Conservation (phyloP, 2,329 filamentous ascomycete species). For the Alternaria hordeiaustralica region DNA sequence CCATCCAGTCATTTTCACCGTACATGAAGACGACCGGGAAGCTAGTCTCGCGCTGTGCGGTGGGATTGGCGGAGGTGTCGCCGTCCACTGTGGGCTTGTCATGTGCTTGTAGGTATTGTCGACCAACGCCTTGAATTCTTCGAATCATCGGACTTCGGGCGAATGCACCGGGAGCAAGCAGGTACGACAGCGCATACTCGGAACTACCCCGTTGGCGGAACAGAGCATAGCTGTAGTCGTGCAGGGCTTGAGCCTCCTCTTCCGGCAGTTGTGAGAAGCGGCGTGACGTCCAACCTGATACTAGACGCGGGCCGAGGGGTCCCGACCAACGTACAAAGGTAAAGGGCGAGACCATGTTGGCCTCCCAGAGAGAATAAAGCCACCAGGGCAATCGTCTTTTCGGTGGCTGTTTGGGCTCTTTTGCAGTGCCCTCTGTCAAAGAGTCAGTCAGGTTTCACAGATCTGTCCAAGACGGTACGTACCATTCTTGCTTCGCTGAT, state of each 20-base stretch:
- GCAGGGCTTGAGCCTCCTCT: constrained; percentile 81
- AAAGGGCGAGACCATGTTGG: constrained; percentile 89
- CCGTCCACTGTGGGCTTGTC: constrained; percentile 33
- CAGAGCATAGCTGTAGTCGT: constrained; percentile 92
- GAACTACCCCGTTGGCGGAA: constrained; percentile 92
- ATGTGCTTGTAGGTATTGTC: constrained; percentile 62
- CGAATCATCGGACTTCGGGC: constrained; percentile 87
- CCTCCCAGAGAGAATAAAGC: constrained; percentile 94
- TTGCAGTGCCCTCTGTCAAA: constrained; percentile 33
- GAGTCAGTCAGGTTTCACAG: neutral
- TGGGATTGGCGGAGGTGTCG: constrained; percentile 17
- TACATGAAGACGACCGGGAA: constrained; percentile 93
- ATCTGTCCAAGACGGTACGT: neutral
- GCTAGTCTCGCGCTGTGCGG: constrained; percentile 63
- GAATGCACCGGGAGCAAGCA: constrained; percentile 92
- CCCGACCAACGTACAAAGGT: constrained; percentile 86
- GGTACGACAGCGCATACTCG: constrained; percentile 90
- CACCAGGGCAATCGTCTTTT: constrained; percentile 76
- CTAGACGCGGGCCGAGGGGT: constrained; percentile 86
- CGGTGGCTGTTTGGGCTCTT: constrained; percentile 54
- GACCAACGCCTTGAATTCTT: constrained; percentile 83
- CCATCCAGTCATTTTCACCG: constrained; percentile 99
- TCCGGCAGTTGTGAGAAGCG: constrained; percentile 87
- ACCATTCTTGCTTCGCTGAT: constrained; percentile 52
- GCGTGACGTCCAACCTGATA: constrained; percentile 92